Base-by-base conservation (phyloP, 1,284 basidiomycete species). In the Schizopora paradoxa region DNA sequence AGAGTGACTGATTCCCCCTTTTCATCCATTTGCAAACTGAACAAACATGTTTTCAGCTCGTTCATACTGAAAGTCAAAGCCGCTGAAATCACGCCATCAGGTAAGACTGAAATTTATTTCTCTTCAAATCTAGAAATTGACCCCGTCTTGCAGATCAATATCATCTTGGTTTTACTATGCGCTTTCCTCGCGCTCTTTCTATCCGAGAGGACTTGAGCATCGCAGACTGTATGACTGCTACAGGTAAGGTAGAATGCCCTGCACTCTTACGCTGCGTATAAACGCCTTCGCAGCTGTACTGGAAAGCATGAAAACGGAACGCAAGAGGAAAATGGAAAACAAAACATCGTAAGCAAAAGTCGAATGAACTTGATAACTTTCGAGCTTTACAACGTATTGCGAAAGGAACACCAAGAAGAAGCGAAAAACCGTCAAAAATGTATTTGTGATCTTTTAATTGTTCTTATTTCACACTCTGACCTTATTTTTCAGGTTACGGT, bases 51-150 rank as follows among this genome's bases (percentile, higher is more conserved):
- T 22, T 35, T 4, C 45, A 91, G 89, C 49, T 91, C 88, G 0
- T 91, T 92, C 63, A 85, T 96, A 26, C 54, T 96, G 52, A 86
- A 86, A 55, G 78, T 96, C 46, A 96, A 96, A 62, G 93, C 89
- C 0, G 86, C 91, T 0, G 91, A 95, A 60, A 87, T 96, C 43
- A 79, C 79, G 1, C 66, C 72, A 8, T 76, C 87, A 14, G 83
- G 91, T 82, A 46, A 54, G 67, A 55, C 6, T 29, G 37, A 22
- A 22, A 25, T 38, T 35, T 7, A 8, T 10, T 13, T 45, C 41
- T 16, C 16, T 31, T 10, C 14, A 25, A 6, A n/a, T 11, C 18
- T 7, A 26, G 18, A 26, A 26, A 28, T 32, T 44, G 19, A 43
- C 34, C 21, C n/a, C n/a, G n/a, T n/a, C n/a, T 18, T 49, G 5